Percentiles rank a stretch among this genome's conserved stretches.
These are phyloP conservation scores for Phytophthora cryptogea DNA, from an alignment of 352 stramenopile genomes.

Conservation along the genomic window DNA sequence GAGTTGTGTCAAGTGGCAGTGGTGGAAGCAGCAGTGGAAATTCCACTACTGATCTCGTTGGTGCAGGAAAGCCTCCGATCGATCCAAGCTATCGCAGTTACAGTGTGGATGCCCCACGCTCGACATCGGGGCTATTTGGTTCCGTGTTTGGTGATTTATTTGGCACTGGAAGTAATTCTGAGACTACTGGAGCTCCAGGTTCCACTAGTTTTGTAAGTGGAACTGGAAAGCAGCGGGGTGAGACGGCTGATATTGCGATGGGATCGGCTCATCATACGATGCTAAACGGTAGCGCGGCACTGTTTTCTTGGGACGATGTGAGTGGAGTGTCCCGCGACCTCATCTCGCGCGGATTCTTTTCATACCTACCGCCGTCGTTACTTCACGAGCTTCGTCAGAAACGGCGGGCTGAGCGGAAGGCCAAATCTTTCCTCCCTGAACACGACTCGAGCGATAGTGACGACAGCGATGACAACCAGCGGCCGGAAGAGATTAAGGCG, in stretches of 20 bases:
- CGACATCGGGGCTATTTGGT: constrained; percentile 54
- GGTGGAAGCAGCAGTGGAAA: constrained; percentile 27
- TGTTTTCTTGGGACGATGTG: constrained; percentile 78
- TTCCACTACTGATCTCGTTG: constrained; percentile 2
- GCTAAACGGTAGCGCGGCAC: constrained; percentile 13
- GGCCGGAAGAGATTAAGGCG: constrained; percentile 34
- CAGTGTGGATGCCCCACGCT: constrained; percentile 53
- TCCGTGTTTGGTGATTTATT: constrained; percentile 78
- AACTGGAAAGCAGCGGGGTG: constrained; percentile 43
- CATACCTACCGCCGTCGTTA: constrained; percentile 49
- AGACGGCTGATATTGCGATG: constrained; percentile 52
- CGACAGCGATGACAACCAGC: constrained; percentile 33
- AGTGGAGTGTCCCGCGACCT: constrained; percentile 61
- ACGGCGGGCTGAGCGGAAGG: constrained; percentile 31
- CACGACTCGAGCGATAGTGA: constrained; percentile 28
- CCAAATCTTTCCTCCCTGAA: constrained; percentile 21
- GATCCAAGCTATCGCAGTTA: constrained; percentile 43
- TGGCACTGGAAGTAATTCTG: constrained; percentile 28
- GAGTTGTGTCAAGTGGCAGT: constrained; percentile 9
- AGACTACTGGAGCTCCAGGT: constrained; percentile 1
- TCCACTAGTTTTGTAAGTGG: not conserved
- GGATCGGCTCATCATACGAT: constrained; percentile 43
- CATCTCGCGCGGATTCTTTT: constrained; percentile 71
- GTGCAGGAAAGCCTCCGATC: constrained; percentile 1
- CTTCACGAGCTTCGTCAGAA: constrained; percentile 46